These are phyloP conservation scores for Gossypium sturtianum DNA, from an alignment of 345 rosid species.

Conservation along the genomic window DNA sequence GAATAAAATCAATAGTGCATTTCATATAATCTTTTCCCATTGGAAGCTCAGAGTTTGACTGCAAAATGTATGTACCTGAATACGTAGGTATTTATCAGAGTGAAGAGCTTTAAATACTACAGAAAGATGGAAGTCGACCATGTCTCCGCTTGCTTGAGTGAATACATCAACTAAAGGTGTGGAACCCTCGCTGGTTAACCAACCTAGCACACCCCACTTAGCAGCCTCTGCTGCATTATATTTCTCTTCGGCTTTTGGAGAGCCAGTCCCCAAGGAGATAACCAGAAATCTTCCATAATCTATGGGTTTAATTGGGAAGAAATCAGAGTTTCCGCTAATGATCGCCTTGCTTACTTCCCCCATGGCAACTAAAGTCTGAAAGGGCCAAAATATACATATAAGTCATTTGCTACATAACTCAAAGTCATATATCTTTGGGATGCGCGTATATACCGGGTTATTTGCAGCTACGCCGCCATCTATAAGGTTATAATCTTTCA, in stretches of 20 bases:
- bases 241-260: constrained; percentile 28
- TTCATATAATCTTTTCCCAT: background rate
- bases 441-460: constrained; percentile 40
- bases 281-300: constrained; percentile 48
- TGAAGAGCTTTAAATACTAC: constrained; percentile 43
- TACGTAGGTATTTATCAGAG: constrained; percentile 35
- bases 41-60: background rate
- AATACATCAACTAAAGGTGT: constrained; percentile 56
- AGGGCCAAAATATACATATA: background rate
- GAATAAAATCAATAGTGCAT: background rate
- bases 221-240: constrained; percentile 42
- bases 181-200: constrained; percentile 44
- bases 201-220: constrained; percentile 58
- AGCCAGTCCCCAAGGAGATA: constrained; percentile 61
- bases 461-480: constrained; percentile 85
- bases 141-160: constrained; percentile 54
- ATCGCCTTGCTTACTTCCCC: constrained; percentile 38
- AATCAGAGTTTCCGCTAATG: constrained; percentile 28
- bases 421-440: background rate
- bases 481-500: constrained; percentile 48
- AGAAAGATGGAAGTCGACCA: constrained; percentile 57
- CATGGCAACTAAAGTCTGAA: constrained; percentile 28
- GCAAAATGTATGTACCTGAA: constrained; percentile 31
- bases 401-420: background rate
- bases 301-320: constrained; percentile 34